Evolutionary conservation across 768 basidiomycete genomes (phyloP).

Genomic region (Xerocomus spinulosus): DNA sequence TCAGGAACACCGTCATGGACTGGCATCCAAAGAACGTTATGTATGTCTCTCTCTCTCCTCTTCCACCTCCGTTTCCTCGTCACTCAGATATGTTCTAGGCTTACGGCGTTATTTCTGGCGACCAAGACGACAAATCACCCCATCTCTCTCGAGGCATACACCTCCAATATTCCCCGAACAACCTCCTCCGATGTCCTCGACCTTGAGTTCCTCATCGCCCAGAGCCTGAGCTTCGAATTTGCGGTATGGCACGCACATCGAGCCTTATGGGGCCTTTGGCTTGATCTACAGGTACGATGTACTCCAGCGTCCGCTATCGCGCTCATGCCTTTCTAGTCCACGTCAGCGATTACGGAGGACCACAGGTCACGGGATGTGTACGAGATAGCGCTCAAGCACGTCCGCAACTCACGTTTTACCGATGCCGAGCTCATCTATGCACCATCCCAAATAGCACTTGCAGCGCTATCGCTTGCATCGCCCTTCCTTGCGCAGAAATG

Average conservation of each 20-base stretch:
- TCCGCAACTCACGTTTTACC: conserved; percentile 80
- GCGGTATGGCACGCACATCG: conserved; percentile 88
- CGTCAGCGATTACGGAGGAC: conserved; percentile 48
- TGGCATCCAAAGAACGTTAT: conserved; percentile 99
- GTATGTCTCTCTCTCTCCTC: conserved; percentile 42
- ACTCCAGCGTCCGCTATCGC: not conserved
- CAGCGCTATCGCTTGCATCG: conserved; percentile 63
- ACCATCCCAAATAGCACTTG: conserved; percentile 90
- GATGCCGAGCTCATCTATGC: conserved; percentile 89
- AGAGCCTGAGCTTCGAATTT: conserved; percentile 92
- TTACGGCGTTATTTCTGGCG: conserved; percentile 91
- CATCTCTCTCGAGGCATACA: conserved; percentile 83
- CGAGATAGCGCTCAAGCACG: conserved; percentile 58
- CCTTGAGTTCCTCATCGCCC: conserved; percentile 93
- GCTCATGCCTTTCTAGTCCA: conserved; percentile 40
- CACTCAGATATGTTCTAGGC: too few species aligned
- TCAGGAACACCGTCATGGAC: conserved; percentile 98
- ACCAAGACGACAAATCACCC: conserved; percentile 97
- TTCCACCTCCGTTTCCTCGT: not conserved
- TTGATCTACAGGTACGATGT: conserved; percentile 76
- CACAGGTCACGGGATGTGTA: conserved; percentile 52
- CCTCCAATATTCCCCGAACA: conserved; percentile 77
- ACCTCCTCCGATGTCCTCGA: conserved; percentile 81
- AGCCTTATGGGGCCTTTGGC: conserved; percentile 82
- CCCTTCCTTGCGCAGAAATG: conserved; percentile 60